Evolutionary conservation across 1,284 basidiomycete species (phyloP), one percentile per base, ranked within the genome.

Genomic region (Leccinum griseonigrum): DNA sequence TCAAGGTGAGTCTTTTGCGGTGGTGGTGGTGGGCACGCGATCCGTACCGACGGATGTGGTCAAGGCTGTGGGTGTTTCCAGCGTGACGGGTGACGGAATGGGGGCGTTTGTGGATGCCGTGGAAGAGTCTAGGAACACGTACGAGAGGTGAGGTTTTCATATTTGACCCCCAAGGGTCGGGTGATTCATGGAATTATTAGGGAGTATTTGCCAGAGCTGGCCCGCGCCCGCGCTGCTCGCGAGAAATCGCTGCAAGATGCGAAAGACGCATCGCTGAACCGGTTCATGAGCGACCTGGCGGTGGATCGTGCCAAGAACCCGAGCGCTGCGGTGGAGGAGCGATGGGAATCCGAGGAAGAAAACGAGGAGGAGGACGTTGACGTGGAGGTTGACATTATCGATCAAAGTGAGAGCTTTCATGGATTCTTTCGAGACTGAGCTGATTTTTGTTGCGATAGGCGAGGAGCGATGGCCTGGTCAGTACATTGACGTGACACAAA

Each of bases 11-110:
- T 61, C 46, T 14, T 40, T 48, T 6, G 43, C 10, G n/a, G 34
- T 57, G 32, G 22, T 22, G 22, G 22, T 36, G 14, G 31, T 60
- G 36, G 50, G 58, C 48, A 40, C 7, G 29, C 32, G 62, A 40
- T 55, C 22, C 40, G 53, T 54, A 11, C 31, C 6, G 34, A 64
- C 48, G 53, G 40, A 52, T 63, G 51, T 58, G 59, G 54, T 36
- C 62, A 96, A 96, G 94, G 86, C 96, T 7, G 96, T 99, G 11
- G 96, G 97, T 26, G 95, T 99, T 9, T 97, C 94, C 13, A 97
- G 97, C 51, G 84, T 95, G 81, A 98, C 97, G 0, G 97, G 97
- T 11, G 90, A 87, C 56, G 97, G 97, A 5, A 87, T 99, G 73
- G 82, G 89, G 64, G 91, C 92, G 59, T 98, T 99, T 74, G 91